Base-by-base conservation (phyloP, 2,329 filamentous ascomycete species). In the Clarireedia homoeocarpa region DNA sequence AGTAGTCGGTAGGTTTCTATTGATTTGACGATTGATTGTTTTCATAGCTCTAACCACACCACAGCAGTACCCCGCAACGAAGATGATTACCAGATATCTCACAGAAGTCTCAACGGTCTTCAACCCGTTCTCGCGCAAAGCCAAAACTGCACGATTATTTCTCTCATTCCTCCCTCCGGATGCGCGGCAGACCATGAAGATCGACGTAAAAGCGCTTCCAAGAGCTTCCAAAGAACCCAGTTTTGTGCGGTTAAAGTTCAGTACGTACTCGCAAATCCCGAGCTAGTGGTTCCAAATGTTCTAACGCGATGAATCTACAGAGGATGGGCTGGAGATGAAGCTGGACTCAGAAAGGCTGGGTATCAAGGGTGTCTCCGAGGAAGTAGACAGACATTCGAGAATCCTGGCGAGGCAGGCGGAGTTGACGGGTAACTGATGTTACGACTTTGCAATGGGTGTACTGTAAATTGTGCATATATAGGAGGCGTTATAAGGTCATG, bases 291-390 rank as follows among this genome's bases (percentile, higher is more conserved):
- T 20, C 7, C 36, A 44, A 44, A 26, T 30, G 23, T 52, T 55
- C 66, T 69, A 58, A 70, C 51, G 50, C 61, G 15, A 7, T 34
- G 24, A 17, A 24, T 42, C 36, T 14, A 46, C 69, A 95, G 89
- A 96, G 79, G 94, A 96, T 69, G 94, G 94, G 65, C 95, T 92
- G 75, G 86, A 95, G 67, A 82, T 97, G 75, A 83, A 83, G 36
- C 80, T 97, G 40, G 85, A 96, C 69, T 80, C 89, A 63, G 84
- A 89, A 64, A 87, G 86, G 71, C 77, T 91, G 73, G 87, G 85
- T 64, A 91, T 97, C 69, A 88, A 89, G 70, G 88, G 91, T 67
- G 82, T 97, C 20, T 79, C 92, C 57, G 88, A 91, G 71, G 91
- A 97, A 72, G 84, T 96, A 46, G 88, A 96, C 71, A 80, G 94